phyloP scores from a whole-genome alignment of 2,329 filamentous ascomycete species.

The Sodiomyces alkalinus region DNA sequence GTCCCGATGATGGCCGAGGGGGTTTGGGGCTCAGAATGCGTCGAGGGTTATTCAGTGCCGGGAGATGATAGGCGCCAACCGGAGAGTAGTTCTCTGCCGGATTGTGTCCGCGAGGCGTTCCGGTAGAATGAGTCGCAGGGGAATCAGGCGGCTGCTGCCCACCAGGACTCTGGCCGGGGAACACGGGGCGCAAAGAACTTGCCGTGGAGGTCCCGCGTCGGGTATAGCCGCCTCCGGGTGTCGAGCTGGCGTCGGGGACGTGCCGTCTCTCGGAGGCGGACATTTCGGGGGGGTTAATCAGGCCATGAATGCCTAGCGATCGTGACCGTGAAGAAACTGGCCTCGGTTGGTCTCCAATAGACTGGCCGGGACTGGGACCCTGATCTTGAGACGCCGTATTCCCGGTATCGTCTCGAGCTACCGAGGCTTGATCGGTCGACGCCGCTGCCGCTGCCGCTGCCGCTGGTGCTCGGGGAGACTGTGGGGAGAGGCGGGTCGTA shows the following conservation, averaged over 20 bases:
- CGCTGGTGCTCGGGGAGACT: slow-evolving; percentile 2
- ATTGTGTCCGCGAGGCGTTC: slow-evolving; percentile 13
- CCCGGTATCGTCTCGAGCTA: slow-evolving; percentile 10
- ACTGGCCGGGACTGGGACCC: slow-evolving; percentile 5
- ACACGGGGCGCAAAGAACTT: slow-evolving; percentile 5
- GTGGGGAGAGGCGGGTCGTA: slow-evolving; percentile 30
- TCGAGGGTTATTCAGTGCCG: slow-evolving; percentile 13
- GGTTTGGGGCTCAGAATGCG: slow-evolving; percentile 4
- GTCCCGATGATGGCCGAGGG: too few relatives aligned
- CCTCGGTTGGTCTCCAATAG: slow-evolving; percentile 1
- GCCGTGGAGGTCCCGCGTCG: slow-evolving; percentile 9
- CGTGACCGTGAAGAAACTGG: slow-evolving; percentile 6
- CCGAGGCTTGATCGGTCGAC: slow-evolving; percentile 6
- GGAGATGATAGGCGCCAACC: slow-evolving; percentile 15
- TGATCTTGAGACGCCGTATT: slow-evolving; percentile 12
- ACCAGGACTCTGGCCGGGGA: slow-evolving; percentile 13
- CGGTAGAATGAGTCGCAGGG: slow-evolving; percentile 11
- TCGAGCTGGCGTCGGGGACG: slow-evolving; percentile 7
- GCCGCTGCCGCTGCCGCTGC: slow-evolving; percentile 3
- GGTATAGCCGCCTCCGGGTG: slow-evolving; percentile 6
- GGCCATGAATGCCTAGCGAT: slow-evolving; percentile 20
- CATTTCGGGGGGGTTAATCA: slow-evolving; percentile 21
- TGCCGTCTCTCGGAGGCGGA: slow-evolving; percentile 5
- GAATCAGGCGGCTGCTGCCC: slow-evolving; percentile 18
- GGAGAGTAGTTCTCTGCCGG: slow-evolving; percentile 18